A percentile compares a stretch with the other conserved stretches of the same genome.
Conservation (phyloP, 495 filamentous ascomycete genomes). For the Daldinia loculata region DNA sequence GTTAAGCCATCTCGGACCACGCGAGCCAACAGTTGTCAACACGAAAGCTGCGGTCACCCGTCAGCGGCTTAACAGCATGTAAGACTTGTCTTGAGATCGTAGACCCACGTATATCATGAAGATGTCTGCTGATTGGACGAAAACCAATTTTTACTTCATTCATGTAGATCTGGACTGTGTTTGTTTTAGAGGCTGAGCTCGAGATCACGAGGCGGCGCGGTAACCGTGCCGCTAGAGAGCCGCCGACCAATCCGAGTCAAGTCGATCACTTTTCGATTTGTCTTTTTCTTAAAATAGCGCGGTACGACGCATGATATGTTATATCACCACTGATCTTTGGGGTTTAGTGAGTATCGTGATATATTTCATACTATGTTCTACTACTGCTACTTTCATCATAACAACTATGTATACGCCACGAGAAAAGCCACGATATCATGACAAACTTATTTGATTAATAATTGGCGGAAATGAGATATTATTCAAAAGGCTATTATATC, state of each 20-base stretch:
- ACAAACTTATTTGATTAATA: no score
- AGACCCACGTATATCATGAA: constrained; percentile 2
- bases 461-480: not conserved
- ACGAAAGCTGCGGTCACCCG: constrained; percentile 20
- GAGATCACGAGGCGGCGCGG: constrained; percentile 21
- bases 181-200: constrained; percentile 16
- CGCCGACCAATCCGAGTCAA: constrained; percentile 7
- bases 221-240: constrained; percentile 11
- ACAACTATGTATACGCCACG: not conserved
- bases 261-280: not conserved
- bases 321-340: not conserved
- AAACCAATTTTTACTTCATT: not conserved
- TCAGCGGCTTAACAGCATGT: constrained; percentile 11
- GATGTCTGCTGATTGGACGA: constrained; percentile 9
- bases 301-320: not conserved
- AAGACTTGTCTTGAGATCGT: constrained; percentile 12
- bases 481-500: not conserved
- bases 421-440: not conserved
- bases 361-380: no score
- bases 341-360: no score
- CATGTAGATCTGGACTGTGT: not conserved
- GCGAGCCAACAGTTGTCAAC: constrained; percentile 16
- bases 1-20: constrained; percentile 8
- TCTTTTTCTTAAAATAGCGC: constrained; percentile 15
- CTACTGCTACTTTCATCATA: no score